phyloP scores from a whole-genome alignment of 1,284 basidiomycete species.

The Chalciporus sp. region DNA sequence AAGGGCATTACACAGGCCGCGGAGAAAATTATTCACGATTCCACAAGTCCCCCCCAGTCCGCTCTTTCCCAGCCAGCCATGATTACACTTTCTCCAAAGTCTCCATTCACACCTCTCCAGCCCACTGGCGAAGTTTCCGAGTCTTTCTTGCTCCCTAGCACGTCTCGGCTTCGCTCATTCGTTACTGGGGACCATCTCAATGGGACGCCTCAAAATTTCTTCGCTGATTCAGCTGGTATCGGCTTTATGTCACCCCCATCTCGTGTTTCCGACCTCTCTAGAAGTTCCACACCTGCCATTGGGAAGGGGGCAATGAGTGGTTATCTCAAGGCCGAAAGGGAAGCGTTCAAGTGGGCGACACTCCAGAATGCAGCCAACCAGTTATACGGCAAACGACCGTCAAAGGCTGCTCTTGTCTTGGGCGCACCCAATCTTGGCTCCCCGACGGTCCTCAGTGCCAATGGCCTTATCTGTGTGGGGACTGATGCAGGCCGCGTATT shows the following conservation, averaged over 20 bases:
- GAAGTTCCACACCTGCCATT: slow-evolving; percentile 54
- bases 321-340: slow-evolving; percentile 42
- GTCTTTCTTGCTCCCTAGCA: slow-evolving; percentile 72
- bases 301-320: slow-evolving; percentile 27
- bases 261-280: slow-evolving; percentile 72
- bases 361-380: slow-evolving; percentile 61
- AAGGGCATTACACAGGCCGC: slow-evolving; percentile 33
- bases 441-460: slow-evolving; percentile 84
- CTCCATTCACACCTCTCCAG: slow-evolving; percentile 34
- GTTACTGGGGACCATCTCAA: slow-evolving; percentile 58
- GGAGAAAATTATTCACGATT: slow-evolving; percentile 45
- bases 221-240: slow-evolving; percentile 43
- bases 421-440: slow-evolving; percentile 58
- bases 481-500: slow-evolving; percentile 77
- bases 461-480: slow-evolving; percentile 90
- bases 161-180: slow-evolving; percentile 81
- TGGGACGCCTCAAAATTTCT: slow-evolving; percentile 47
- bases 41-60: slow-evolving; percentile 46
- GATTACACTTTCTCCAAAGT: slow-evolving; percentile 39
- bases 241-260: slow-evolving; percentile 59
- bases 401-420: slow-evolving; percentile 64
- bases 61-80: slow-evolving; percentile 39
- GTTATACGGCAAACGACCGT: slow-evolving; percentile 52
- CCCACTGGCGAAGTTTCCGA: slow-evolving; percentile 41
- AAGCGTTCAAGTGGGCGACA: slow-evolving; percentile 81